A percentile compares a stretch with the other conserved stretches of the same genome.
These are phyloP conservation scores for Silybum marianum DNA, from an alignment of 129 eudicot genomes.

Conservation along the genomic window DNA sequence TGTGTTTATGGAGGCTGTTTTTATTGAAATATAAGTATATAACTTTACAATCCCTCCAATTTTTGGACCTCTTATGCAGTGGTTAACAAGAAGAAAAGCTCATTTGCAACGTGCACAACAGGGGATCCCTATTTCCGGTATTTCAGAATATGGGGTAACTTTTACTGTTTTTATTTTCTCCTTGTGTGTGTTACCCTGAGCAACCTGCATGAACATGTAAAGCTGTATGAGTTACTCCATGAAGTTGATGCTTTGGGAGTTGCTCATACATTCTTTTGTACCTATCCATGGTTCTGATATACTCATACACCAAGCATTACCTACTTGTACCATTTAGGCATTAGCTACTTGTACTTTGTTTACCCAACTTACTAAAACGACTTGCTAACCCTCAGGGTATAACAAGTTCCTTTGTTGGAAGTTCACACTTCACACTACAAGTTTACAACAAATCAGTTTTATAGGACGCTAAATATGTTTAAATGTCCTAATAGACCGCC, in stretches of 20 bases:
- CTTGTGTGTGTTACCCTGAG: background rate
- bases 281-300: too few relatives aligned
- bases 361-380: too few relatives aligned
- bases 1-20: background rate
- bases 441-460: too few relatives aligned
- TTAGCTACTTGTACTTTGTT: too few relatives aligned
- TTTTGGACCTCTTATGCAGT: slow-evolving; percentile 46
- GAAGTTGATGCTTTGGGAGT: too few relatives aligned
- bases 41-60: background rate
- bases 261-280: too few relatives aligned
- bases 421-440: background rate
- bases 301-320: too few relatives aligned
- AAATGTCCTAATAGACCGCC: too few relatives aligned
- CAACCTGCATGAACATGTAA: background rate
- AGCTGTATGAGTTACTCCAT: too few relatives aligned
- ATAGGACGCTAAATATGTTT: too few relatives aligned
- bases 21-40: background rate
- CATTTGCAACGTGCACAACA: slow-evolving; percentile 84
- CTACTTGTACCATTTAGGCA: too few relatives aligned
- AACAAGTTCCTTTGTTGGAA: background rate
- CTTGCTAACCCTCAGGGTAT: too few relatives aligned
- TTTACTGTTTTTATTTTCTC: background rate
- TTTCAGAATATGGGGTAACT: slow-evolving; percentile 84
- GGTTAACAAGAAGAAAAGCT: slow-evolving; percentile 90
- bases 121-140: slow-evolving; percentile 64